phyloP scores from a whole-genome alignment of 1,284 basidiomycete species.

The Boletus albobrunnescens region DNA sequence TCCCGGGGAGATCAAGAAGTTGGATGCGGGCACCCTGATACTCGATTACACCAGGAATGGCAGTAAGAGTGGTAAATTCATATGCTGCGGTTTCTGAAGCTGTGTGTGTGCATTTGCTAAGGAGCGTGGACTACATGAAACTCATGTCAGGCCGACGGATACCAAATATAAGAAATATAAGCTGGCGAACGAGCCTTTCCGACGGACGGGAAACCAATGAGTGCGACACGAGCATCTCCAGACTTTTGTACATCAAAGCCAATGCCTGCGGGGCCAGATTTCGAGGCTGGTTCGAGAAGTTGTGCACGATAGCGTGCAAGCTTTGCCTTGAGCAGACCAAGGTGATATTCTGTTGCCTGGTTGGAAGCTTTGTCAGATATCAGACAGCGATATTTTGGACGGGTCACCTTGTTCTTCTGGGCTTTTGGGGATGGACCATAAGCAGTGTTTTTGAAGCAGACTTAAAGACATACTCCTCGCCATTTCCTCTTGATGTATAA shows the following conservation, averaged over 20 bases:
- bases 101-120: slow-evolving; percentile 91
- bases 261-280: slow-evolving; percentile 77
- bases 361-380: slow-evolving; percentile 29
- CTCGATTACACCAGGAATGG: slow-evolving; percentile 92
- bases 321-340: slow-evolving; percentile 86
- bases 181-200: slow-evolving; percentile 60
- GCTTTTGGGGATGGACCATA: slow-evolving; percentile 42
- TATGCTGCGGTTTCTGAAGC: slow-evolving; percentile 88
- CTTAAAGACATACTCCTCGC: slow-evolving; percentile 53
- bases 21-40: slow-evolving; percentile 92
- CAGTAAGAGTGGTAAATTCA: slow-evolving; percentile 93
- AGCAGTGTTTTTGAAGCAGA: slow-evolving; percentile 7
- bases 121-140: slow-evolving; percentile 73
- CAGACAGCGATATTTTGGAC: neutral
- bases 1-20: slow-evolving; percentile 93
- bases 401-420: slow-evolving; percentile 81
- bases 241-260: slow-evolving; percentile 95
- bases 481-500: slow-evolving; percentile 76
- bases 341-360: slow-evolving; percentile 88
- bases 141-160: slow-evolving; percentile 8
- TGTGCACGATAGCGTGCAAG: slow-evolving; percentile 89
- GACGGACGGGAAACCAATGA: slow-evolving; percentile 94
- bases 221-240: slow-evolving; percentile 87
- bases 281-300: slow-evolving; percentile 79
- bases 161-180: neutral